Evolutionary conservation across 2,329 filamentous ascomycete species (phyloP).

Genomic region (Trichoderma atrobrunneum): DNA sequence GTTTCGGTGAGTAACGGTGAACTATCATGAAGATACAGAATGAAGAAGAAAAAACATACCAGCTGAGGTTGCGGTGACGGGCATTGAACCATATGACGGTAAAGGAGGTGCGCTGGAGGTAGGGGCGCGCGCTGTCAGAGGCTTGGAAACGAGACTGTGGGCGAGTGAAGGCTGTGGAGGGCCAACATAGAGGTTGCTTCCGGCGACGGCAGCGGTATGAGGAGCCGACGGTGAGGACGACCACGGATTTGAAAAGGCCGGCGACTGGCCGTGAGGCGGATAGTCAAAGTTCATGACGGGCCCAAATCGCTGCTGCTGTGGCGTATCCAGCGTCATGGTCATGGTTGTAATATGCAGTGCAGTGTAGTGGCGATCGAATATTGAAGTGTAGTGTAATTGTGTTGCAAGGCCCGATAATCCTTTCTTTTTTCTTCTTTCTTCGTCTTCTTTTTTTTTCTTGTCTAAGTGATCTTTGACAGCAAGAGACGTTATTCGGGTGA

Average conservation of each 20-base stretch:
- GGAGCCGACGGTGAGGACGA: slow-evolving; percentile 53
- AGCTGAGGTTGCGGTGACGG: slow-evolving; percentile 71
- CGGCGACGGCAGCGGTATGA: slow-evolving; percentile 46
- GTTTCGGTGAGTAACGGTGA: slow-evolving; percentile 54
- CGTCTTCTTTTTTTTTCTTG: not conserved
- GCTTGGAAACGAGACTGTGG: slow-evolving; percentile 53
- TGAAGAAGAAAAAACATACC: slow-evolving; percentile 44
- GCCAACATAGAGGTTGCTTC: slow-evolving; percentile 62
- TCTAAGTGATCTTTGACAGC: not conserved
- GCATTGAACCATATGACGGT: slow-evolving; percentile 69
- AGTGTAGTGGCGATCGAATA: slow-evolving; percentile 18
- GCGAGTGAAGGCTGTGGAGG: slow-evolving; percentile 50
- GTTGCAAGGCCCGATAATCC: not conserved
- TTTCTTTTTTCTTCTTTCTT: not conserved
- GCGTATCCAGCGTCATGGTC: slow-evolving; percentile 93
- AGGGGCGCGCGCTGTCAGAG: slow-evolving; percentile 51
- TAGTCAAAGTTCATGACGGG: slow-evolving; percentile 77
- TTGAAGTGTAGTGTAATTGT: not conserved
- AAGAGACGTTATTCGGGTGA: not conserved
- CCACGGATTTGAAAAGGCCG: slow-evolving; percentile 93
- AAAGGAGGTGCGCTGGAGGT: slow-evolving; percentile 58
- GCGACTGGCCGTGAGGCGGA: slow-evolving; percentile 48
- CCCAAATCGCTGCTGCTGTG: slow-evolving; percentile 78
- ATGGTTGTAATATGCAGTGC: slow-evolving; percentile 51
- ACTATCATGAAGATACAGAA: not conserved